A percentile compares a stretch with the other conserved stretches of the same genome.
These are phyloP conservation scores for Colletotrichum tanaceti DNA, from an alignment of 2,329 filamentous ascomycete genomes.

Conservation along the genomic window DNA sequence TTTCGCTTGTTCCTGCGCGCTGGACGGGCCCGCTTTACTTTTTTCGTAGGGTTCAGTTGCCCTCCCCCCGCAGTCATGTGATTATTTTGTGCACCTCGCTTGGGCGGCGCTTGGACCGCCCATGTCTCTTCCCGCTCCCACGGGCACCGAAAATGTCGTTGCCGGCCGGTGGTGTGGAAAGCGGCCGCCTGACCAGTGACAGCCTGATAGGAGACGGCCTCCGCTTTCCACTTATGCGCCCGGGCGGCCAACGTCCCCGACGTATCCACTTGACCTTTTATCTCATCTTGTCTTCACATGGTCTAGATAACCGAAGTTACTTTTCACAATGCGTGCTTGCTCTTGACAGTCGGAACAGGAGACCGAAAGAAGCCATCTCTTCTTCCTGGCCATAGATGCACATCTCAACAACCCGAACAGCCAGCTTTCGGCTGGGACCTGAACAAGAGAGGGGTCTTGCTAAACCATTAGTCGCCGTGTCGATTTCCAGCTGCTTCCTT, in stretches of 20 bases:
- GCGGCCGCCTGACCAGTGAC: background rate
- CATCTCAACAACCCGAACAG: background rate
- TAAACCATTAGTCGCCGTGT: too few relatives aligned
- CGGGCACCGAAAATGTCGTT: background rate
- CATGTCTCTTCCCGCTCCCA: background rate
- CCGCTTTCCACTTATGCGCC: background rate
- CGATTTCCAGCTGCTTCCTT: background rate
- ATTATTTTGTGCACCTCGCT: conserved; percentile 14
- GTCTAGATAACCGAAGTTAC: background rate
- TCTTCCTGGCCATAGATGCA: background rate
- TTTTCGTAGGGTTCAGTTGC: conserved; percentile 40
- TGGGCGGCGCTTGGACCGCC: conserved; percentile 3
- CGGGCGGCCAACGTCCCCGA: background rate
- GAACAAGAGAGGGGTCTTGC: background rate
- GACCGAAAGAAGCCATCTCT: background rate
- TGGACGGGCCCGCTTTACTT: conserved; percentile 23
- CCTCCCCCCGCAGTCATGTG: conserved; percentile 40
- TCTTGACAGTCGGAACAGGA: too few relatives aligned
- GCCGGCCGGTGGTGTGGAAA: background rate
- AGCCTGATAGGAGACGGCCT: background rate
- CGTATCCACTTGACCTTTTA: background rate
- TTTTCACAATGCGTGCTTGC: too few relatives aligned
- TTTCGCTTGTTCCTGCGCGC: conserved; percentile 38
- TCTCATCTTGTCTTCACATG: background rate
- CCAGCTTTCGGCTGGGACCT: background rate